phyloP scores from a whole-genome alignment of 495 filamentous ascomycete genomes.

The Hypoxylon cercidicola region DNA sequence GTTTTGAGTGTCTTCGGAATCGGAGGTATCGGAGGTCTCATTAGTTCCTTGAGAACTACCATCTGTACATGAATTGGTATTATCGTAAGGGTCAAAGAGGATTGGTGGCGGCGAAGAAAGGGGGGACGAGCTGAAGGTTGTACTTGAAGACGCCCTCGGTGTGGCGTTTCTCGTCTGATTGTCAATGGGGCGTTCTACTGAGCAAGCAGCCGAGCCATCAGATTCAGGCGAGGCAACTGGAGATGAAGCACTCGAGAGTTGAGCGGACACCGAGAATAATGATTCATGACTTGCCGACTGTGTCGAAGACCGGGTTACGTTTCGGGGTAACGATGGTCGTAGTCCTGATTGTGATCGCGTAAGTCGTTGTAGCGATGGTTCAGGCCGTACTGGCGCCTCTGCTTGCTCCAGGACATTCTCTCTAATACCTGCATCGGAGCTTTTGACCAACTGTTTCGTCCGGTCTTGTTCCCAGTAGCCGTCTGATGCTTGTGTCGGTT shows the following conservation, averaged over 20 bases:
- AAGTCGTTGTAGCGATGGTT: constrained; percentile 17
- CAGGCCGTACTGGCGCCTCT: constrained; percentile 1
- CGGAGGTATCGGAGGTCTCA: constrained; percentile 47
- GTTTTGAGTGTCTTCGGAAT: constrained; percentile 52
- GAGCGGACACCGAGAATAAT: constrained; percentile 23
- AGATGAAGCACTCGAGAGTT: constrained; percentile 33
- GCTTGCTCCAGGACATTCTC: constrained; percentile 3
- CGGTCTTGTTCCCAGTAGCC: background rate
- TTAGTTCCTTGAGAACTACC: constrained; percentile 43
- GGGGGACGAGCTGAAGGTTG: constrained; percentile 51
- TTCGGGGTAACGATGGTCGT: constrained; percentile 34
- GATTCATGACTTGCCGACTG: constrained; percentile 35
- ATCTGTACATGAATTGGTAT: constrained; percentile 40
- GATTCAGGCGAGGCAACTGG: constrained; percentile 37
- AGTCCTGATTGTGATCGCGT: constrained; percentile 34
- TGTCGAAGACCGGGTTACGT: constrained; percentile 34
- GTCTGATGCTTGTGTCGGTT: background rate
- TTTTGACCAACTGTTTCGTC: background rate
- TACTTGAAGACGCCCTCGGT: constrained; percentile 34
- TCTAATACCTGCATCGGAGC: background rate
- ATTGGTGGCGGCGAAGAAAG: constrained; percentile 59
- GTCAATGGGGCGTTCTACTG: background rate
- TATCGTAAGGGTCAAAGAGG: constrained; percentile 57
- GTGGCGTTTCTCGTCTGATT: constrained; percentile 22
- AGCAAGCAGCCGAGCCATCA: constrained; percentile 22